Evolutionary conservation across 768 basidiomycete genomes (phyloP).

Genomic region (Melanogaster broomeanus): DNA sequence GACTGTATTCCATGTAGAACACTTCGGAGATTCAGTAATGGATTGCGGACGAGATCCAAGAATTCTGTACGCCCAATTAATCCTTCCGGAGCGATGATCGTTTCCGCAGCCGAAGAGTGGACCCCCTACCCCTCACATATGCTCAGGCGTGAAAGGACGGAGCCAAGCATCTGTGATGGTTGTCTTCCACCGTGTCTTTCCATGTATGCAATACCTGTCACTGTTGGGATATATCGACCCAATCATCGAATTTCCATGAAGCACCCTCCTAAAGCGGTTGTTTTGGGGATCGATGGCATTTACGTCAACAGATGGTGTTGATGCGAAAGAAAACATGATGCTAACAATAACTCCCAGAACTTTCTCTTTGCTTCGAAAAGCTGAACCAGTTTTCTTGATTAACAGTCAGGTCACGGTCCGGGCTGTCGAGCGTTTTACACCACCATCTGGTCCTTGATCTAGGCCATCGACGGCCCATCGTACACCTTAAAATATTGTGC

Average conservation of each 20-base stretch:
- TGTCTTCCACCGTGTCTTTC: background rate
- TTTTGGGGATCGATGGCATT: slow-evolving; percentile 1
- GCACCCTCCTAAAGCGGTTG: background rate
- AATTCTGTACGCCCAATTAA: background rate
- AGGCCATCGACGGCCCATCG: too few relatives aligned
- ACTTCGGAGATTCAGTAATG: background rate
- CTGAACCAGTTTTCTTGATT: slow-evolving; percentile 5
- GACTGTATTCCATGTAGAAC: background rate
- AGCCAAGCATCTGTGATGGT: background rate
- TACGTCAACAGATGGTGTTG: slow-evolving; percentile 12
- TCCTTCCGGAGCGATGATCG: background rate
- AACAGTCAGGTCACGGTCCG: slow-evolving; percentile 16
- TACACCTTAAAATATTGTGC: slow-evolving; percentile 3
- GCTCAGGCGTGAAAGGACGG: too few relatives aligned
- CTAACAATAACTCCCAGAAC: background rate
- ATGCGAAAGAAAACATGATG: background rate
- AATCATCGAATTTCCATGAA: background rate
- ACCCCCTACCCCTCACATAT: background rate
- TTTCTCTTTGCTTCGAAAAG: slow-evolving; percentile 18
- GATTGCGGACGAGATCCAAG: background rate
- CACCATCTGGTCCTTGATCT: background rate
- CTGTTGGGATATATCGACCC: background rate
- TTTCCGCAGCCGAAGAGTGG: background rate
- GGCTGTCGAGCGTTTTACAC: slow-evolving; percentile 4
- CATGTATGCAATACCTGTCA: background rate